Percentiles rank a stretch among this genome's conserved stretches.
These are phyloP conservation scores for Rhodotorula toruloides DNA, from an alignment of 768 basidiomycete species.

Conservation along the genomic window DNA sequence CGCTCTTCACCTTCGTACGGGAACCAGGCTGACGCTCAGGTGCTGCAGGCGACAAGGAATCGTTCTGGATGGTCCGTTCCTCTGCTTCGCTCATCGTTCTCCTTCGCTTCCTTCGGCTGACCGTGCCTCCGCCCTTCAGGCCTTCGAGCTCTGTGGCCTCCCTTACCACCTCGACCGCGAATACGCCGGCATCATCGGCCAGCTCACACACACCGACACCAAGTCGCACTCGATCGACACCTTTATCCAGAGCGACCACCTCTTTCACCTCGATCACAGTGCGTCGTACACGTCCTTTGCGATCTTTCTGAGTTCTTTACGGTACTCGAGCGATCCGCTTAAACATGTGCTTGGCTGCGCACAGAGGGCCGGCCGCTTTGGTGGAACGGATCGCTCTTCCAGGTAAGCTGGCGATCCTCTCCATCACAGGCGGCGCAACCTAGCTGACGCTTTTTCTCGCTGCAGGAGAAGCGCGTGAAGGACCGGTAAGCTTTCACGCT, in stretches of 20 bases:
- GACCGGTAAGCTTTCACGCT: conserved; percentile 3
- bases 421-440: too few relatives aligned
- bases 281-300: background rate
- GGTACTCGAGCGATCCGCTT: too few relatives aligned
- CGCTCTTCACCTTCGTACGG: background rate
- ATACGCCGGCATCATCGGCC: conserved; percentile 35
- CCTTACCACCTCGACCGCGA: conserved; percentile 27
- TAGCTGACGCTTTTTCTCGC: background rate
- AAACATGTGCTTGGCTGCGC: background rate
- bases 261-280: conserved; percentile 32
- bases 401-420: background rate
- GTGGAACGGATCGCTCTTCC: conserved; percentile 31
- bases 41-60: conserved; percentile 33
- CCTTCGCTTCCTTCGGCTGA: background rate
- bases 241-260: conserved; percentile 32
- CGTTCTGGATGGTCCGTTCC: conserved; percentile 33
- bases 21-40: too few relatives aligned
- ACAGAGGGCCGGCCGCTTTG: conserved; percentile 11
- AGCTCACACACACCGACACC: conserved; percentile 34
- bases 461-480: conserved; percentile 29
- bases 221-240: conserved; percentile 35
- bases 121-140: background rate
- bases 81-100: too few relatives aligned
- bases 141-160: conserved; percentile 23
- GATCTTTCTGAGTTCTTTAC: too few relatives aligned